Percentiles rank a stretch among this genome's conserved stretches.
These are phyloP conservation scores for Plasmodium sp. DNA, from an alignment of 169 alveolate species.

Conservation along the genomic window DNA sequence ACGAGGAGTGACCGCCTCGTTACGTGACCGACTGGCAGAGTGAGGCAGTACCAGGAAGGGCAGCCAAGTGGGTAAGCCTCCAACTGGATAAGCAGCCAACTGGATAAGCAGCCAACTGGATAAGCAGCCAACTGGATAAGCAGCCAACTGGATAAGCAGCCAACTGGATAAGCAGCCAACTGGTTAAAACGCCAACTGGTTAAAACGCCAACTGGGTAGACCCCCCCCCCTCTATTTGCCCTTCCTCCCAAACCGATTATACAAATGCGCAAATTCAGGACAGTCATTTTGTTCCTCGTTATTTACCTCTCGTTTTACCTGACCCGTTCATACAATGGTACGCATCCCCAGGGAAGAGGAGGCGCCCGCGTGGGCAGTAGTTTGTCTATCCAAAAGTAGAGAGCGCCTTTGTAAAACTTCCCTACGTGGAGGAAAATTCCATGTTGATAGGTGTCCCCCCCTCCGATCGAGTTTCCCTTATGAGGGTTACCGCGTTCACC, in stretches of 20 bases:
- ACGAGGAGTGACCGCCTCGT: no score
- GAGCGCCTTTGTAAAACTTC: background rate
- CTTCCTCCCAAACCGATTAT: background rate
- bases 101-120: no score
- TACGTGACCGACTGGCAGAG: no score
- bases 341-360: conserved; percentile 9
- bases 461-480: background rate
- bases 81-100: no score
- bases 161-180: no score
- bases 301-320: conserved; percentile 37
- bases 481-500: background rate
- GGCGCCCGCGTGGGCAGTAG: background rate
- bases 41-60: no score
- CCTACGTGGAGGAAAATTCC: background rate
- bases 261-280: conserved; percentile 31
- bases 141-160: no score
- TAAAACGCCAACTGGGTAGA: no score
- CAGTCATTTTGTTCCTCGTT: conserved; percentile 25
- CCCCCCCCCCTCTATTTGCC: background rate
- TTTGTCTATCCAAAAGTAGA: background rate
- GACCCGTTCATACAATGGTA: conserved; percentile 49
- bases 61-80: no score
- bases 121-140: no score
- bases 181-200: no score
- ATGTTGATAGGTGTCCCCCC: background rate